Base-by-base conservation (phyloP, 176 grass and related monocot genomes). In the Musa schizocarpa region DNA sequence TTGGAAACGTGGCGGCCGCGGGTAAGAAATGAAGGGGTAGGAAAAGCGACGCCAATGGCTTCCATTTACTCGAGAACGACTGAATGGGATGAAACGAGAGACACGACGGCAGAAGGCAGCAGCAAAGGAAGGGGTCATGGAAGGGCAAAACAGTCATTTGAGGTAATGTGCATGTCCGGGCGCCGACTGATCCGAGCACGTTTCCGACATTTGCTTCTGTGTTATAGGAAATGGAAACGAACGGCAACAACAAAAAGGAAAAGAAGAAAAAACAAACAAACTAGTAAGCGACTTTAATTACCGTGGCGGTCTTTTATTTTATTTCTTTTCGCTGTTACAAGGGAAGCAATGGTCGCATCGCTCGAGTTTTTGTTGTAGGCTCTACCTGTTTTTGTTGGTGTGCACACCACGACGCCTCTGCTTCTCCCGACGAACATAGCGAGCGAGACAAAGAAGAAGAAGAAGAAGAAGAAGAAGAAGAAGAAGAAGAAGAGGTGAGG, bases 381-480 rank as follows among this genome's bases (percentile, higher is more conserved):
- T 24, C 14, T 69, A 48, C 29, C 49, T 69, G 12, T 13, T 19
- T 5, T 50, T 19, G 66, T 14, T 69, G 34, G 67, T 69, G 67
- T 69, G 67, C 67, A 50, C 67, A 69, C 27, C 21, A 69, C 67
- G 67, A 50, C 68, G 68, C 43, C 68, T 50, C 16, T 8, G 68
- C 11, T 50, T 12, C 68, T 70, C 17, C 68, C 43, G 68, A 70
- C 48, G 68, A 70, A 13, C 63, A 21, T 11, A 21, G 2, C 68
- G 68, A 70, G 48, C 21, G 4, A 65, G 63, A 10, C 0, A 23
- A n/a, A 11, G 9, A 65, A 11, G 11, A 24, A 23, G 63, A 23
- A 2, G 48, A 8, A 1, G 66, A 49, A 12, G 49, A 12, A 69
- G 68, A 9, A 17, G 48, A 14, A 43, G 68, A 50, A 16, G 29